A percentile compares a stretch with the other conserved stretches of the same genome.
These are phyloP conservation scores for Thelonectria rubi DNA, from an alignment of 2,329 filamentous ascomycete genomes.

Conservation along the genomic window DNA sequence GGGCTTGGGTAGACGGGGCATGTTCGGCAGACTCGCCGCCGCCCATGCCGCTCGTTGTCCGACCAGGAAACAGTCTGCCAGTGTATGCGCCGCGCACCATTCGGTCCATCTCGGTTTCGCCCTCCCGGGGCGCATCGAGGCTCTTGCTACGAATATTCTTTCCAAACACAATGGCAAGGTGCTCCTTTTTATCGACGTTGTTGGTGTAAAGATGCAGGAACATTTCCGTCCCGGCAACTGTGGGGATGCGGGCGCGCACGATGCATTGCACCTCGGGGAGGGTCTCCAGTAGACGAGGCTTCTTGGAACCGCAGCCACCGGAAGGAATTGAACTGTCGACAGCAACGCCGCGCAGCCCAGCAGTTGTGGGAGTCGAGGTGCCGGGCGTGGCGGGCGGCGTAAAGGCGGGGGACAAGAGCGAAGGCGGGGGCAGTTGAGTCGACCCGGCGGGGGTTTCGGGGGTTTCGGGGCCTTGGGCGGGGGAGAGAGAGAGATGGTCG, in stretches of 20 bases:
- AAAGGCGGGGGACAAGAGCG: conserved; percentile 87
- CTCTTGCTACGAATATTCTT: conserved; percentile 79
- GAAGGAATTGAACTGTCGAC: conserved; percentile 67
- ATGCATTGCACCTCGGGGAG: conserved; percentile 91
- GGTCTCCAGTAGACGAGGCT: conserved; percentile 76
- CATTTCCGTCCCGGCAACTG: conserved; percentile 92
- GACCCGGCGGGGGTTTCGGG: conserved; percentile 31
- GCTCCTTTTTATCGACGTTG: conserved; percentile 92
- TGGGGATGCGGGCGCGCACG: conserved; percentile 93
- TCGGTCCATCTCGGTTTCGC: conserved; percentile 86
- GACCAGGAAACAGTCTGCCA: conserved; percentile 85
- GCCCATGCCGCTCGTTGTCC: conserved; percentile 75
- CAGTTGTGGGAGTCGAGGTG: conserved; percentile 59
- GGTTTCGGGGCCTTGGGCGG: conserved; percentile 26
- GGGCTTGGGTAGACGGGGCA: conserved; percentile 46
- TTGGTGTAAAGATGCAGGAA: conserved; percentile 96
- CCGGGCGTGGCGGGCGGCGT: conserved; percentile 75
- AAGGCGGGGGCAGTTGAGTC: conserved; percentile 60
- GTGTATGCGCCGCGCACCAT: conserved; percentile 96
- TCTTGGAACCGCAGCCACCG: conserved; percentile 69
- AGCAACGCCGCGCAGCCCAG: conserved; percentile 61
- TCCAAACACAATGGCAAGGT: conserved; percentile 96
- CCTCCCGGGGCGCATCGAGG: conserved; percentile 75
- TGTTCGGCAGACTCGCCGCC: conserved; percentile 44
- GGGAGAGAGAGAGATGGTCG: conserved; percentile 51